These are phyloP conservation scores for Sugiyamaella castrensis DNA, from an alignment of 1,139 yeast genomes.

Conservation along the genomic window DNA sequence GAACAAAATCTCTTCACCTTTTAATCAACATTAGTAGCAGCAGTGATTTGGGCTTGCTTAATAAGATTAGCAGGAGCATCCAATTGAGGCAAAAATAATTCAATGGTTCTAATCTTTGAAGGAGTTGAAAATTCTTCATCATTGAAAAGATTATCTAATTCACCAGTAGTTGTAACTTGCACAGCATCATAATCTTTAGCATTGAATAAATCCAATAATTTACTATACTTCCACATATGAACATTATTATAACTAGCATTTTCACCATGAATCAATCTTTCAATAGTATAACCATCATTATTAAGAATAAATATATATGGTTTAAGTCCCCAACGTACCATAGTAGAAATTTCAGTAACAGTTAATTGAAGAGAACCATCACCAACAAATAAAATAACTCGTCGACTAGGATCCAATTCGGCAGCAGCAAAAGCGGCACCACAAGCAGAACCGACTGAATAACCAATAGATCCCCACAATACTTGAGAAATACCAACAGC, in stretches of 20 bases:
- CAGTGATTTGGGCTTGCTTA: conserved; percentile 75
- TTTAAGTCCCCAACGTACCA: conserved; percentile 73
- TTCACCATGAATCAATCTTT: conserved; percentile 81
- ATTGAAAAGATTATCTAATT: conserved; percentile 56
- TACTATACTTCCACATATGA: conserved; percentile 77
- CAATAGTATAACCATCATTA: conserved; percentile 87
- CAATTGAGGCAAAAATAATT: conserved; percentile 73
- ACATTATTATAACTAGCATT: conserved; percentile 73
- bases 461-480: conserved; percentile 89
- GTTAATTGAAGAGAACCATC: conserved; percentile 90
- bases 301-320: conserved; percentile 81
- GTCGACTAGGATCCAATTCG: conserved; percentile 63
- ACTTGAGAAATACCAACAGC: conserved; percentile 82
- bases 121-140: conserved; percentile 56
- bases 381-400: conserved; percentile 82
- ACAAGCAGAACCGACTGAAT: conserved; percentile 76
- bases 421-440: conserved; percentile 86
- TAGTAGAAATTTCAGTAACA: conserved; percentile 81
- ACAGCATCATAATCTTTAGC: conserved; percentile 49
- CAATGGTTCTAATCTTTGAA: conserved; percentile 70
- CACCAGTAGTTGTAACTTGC: conserved; percentile 62
- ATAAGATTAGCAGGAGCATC: conserved; percentile 77
- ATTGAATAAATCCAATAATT: conserved; percentile 66
- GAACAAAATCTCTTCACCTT: no score
- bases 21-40: conserved; percentile 48